phyloP scores from a whole-genome alignment of 805 yeast species.

The Starmerella cellae region DNA sequence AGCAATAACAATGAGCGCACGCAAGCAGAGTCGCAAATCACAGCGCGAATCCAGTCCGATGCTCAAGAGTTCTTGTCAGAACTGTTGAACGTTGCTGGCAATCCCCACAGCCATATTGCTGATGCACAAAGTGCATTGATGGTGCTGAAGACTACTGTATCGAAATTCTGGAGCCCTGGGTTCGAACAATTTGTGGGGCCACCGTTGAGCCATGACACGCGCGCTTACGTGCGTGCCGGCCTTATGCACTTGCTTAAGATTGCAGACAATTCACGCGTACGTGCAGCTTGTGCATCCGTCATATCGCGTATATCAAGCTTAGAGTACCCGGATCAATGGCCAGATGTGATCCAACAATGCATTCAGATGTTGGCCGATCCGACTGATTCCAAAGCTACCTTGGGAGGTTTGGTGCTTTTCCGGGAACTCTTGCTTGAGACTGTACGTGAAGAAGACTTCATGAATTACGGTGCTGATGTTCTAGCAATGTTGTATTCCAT shows the following conservation, averaged over 20 bases:
- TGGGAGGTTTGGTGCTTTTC: conserved; percentile 24
- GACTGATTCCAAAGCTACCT: conserved; percentile 34
- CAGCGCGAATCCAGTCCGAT: neutral
- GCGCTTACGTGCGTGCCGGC: conserved; percentile 37
- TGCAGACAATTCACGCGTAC: conserved; percentile 35
- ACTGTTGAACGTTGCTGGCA: conserved; percentile 11
- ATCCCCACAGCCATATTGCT: conserved; percentile 29
- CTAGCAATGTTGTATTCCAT: conserved; percentile 17
- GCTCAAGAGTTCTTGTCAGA: conserved; percentile 14
- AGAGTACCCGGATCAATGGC: conserved; percentile 97
- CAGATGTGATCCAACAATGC: conserved; percentile 34
- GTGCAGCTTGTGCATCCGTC: conserved; percentile 56
- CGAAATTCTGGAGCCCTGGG: conserved; percentile 71
- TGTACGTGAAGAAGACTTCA: conserved; percentile 74
- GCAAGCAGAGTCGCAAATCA: conserved; percentile 11
- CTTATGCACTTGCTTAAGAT: conserved; percentile 39
- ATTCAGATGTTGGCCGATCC: conserved; percentile 27
- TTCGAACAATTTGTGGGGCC: conserved; percentile 63
- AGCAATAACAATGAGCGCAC: conserved; percentile 5
- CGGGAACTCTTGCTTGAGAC: conserved; percentile 76
- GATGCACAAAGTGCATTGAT: conserved; percentile 38
- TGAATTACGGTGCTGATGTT: conserved; percentile 41
- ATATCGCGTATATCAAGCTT: conserved; percentile 74
- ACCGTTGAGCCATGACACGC: conserved; percentile 42
- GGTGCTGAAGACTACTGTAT: conserved; percentile 53